These are phyloP conservation scores for Bisporella sp. DNA, from an alignment of 2,329 filamentous ascomycete genomes.

Conservation along the genomic window DNA sequence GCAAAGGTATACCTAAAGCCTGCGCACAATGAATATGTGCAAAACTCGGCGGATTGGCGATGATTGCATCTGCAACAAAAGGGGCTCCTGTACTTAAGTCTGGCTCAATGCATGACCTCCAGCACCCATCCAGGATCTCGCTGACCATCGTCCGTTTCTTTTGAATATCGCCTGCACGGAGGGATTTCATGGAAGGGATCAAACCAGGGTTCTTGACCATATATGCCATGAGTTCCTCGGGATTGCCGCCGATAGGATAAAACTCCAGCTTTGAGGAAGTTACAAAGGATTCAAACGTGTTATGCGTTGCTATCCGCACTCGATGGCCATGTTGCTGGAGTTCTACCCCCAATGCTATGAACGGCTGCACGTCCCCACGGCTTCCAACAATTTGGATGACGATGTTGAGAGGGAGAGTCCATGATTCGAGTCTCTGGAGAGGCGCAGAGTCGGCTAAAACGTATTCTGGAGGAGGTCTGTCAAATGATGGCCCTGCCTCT, in stretches of 20 bases:
- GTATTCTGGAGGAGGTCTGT: too few relatives aligned
- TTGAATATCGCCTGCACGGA: constrained; percentile 68
- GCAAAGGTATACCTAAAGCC: constrained; percentile 65
- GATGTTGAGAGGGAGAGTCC: constrained; percentile 55
- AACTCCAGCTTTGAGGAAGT: constrained; percentile 67
- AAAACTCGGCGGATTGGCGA: constrained; percentile 73
- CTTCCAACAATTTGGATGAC: constrained; percentile 80
- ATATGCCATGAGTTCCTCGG: constrained; percentile 46
- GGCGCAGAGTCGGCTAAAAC: too few relatives aligned
- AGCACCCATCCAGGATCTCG: constrained; percentile 72
- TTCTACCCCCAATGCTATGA: constrained; percentile 65
- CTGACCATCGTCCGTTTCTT: constrained; percentile 66
- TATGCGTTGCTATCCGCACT: constrained; percentile 71
- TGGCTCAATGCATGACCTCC: constrained; percentile 71
- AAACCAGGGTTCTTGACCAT: constrained; percentile 85
- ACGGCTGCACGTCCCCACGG: constrained; percentile 72
- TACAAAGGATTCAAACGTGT: constrained; percentile 67
- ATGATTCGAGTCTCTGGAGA: too few relatives aligned
- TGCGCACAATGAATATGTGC: constrained; percentile 74
- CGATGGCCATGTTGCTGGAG: constrained; percentile 62
- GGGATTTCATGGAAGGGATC: constrained; percentile 70
- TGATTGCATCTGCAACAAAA: constrained; percentile 68
- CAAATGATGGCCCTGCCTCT: too few relatives aligned
- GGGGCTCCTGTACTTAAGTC: constrained; percentile 26
- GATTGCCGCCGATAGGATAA: constrained; percentile 72